phyloP scores from a whole-genome alignment of 441 rosid species.

The Mallotus repandus region DNA sequence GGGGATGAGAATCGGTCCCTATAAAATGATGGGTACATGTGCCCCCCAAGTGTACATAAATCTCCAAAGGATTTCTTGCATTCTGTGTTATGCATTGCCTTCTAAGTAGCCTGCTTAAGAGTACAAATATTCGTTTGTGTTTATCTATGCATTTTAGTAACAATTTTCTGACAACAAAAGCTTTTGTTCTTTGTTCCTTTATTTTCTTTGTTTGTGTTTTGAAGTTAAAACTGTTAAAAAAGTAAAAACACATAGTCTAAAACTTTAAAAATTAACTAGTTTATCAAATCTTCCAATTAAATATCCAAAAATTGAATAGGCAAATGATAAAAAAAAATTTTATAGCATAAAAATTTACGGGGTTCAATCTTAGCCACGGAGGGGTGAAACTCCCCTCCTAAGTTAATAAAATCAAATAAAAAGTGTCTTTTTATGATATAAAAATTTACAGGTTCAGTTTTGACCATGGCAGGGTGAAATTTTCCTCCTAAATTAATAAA shows the following conservation, averaged over 20 bases:
- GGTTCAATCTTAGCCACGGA: too few species aligned
- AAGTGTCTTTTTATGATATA: too few species aligned
- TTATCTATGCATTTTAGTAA: conserved; percentile 17
- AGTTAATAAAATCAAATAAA: too few species aligned
- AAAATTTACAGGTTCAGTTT: too few species aligned
- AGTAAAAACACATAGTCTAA: not conserved
- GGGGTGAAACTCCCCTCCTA: too few species aligned
- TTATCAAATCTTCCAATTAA: not conserved
- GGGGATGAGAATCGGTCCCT: conserved; percentile 33
- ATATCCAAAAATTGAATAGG: too few species aligned
- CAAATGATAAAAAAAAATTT: too few species aligned
- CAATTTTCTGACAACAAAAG: conserved; percentile 9
- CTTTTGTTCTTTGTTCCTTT: not conserved
- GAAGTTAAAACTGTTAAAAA: not conserved
- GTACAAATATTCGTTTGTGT: conserved; percentile 20
- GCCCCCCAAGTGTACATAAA: not conserved
- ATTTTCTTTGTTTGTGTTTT: not conserved
- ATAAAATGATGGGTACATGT: conserved; percentile 2
- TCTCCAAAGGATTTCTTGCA: conserved; percentile 13
- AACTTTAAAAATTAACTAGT: not conserved
- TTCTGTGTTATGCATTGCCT: not conserved
- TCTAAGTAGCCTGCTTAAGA: conserved; percentile 21
- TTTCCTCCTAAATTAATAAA: too few species aligned
- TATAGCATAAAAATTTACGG: too few species aligned
- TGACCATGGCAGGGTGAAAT: too few species aligned